Conservation (phyloP, 352 stramenopile genomes). For the Globisporangium paddicum region DNA sequence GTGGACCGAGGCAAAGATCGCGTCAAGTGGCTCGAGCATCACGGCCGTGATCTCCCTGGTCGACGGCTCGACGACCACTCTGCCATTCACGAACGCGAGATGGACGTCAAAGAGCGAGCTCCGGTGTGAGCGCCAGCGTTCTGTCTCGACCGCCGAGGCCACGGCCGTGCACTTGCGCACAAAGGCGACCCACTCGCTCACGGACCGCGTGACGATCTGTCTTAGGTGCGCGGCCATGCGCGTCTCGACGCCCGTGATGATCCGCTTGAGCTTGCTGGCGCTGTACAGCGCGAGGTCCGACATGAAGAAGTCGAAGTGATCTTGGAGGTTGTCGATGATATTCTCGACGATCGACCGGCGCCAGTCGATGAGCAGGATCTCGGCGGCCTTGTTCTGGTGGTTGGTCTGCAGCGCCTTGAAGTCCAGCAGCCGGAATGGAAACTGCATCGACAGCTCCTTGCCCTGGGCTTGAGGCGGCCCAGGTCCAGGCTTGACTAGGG, state of each 20-base stretch:
- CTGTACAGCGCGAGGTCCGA: constrained; percentile 65
- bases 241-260: constrained; percentile 84
- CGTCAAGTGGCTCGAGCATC: constrained; percentile 80
- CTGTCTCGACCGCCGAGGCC: constrained; percentile 2
- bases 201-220: constrained; percentile 53
- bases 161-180: constrained; percentile 22
- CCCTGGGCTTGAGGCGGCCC: no score
- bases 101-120: constrained; percentile 85
- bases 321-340: constrained; percentile 92
- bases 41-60: constrained; percentile 61
- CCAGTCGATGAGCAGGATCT: constrained; percentile 86
- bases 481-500: background rate
- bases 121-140: constrained; percentile 41
- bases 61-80: constrained; percentile 60
- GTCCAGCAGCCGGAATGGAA: constrained; percentile 81
- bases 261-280: constrained; percentile 48
- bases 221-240: constrained; percentile 85
- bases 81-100: constrained; percentile 38
- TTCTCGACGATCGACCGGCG: constrained; percentile 88
- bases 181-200: constrained; percentile 58
- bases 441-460: constrained; percentile 43
- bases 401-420: constrained; percentile 78
- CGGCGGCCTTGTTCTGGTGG: constrained; percentile 68
- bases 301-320: constrained; percentile 92
- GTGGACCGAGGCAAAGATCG: constrained; percentile 66